These are phyloP conservation scores for Aspergillus indologenus DNA, from an alignment of 495 filamentous ascomycete species.

Conservation along the genomic window DNA sequence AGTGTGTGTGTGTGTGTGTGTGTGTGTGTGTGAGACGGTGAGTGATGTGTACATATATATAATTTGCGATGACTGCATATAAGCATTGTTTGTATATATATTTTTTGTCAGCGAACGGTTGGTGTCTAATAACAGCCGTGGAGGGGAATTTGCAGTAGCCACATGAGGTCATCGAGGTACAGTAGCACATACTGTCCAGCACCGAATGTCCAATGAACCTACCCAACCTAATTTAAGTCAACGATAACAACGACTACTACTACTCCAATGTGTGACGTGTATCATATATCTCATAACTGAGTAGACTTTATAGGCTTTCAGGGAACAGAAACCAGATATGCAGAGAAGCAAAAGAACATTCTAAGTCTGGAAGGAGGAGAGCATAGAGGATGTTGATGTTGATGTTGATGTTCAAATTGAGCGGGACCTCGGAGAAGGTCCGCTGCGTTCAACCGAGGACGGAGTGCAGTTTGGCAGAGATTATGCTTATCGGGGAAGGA, in stretches of 20 bases:
- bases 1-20: background rate
- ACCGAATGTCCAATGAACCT: too few species aligned
- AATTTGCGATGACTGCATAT: background rate
- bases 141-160: background rate
- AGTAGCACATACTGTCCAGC: too few species aligned
- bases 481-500: background rate
- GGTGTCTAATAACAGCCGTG: background rate
- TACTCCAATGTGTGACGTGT: too few species aligned
- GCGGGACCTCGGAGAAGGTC: background rate
- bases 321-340: too few species aligned
- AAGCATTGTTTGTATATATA: background rate
- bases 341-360: background rate
- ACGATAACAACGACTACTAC: too few species aligned
- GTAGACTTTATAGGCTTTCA: too few species aligned
- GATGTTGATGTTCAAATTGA: too few species aligned
- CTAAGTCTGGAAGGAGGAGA: background rate
- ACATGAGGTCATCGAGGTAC: too few species aligned
- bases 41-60: slow-evolving; percentile 7
- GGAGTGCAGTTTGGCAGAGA: background rate
- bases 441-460: background rate
- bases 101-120: background rate
- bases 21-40: background rate
- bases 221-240: too few species aligned
- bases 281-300: too few species aligned
- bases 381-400: too few species aligned